These are phyloP conservation scores for Cetradonia linearis DNA, from an alignment of 495 filamentous ascomycete genomes.

Conservation along the genomic window DNA sequence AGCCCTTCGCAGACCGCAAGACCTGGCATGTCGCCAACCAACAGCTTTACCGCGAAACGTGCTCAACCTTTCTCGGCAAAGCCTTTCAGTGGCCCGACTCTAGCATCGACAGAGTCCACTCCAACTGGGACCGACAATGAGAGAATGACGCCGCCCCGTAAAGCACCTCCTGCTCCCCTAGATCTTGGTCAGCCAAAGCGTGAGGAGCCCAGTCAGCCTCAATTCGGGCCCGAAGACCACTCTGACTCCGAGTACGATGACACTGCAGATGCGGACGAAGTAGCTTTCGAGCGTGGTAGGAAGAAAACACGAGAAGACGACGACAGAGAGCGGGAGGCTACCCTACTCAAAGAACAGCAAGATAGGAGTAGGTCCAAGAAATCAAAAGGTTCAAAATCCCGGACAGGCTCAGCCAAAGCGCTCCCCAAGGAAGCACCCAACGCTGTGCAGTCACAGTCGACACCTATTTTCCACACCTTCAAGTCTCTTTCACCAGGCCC, in stretches of 20 bases:
- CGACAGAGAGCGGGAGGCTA: slow-evolving; percentile 63
- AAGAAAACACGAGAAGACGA: slow-evolving; percentile 83
- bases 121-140: slow-evolving; percentile 19
- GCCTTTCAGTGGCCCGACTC: slow-evolving; percentile 14
- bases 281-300: slow-evolving; percentile 58
- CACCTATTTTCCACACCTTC: slow-evolving; percentile 15
- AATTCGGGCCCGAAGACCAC: slow-evolving; percentile 45
- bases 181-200: slow-evolving; percentile 46
- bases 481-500: slow-evolving; percentile 21
- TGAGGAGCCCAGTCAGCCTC: slow-evolving; percentile 35
- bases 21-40: slow-evolving; percentile 22
- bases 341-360: slow-evolving; percentile 53
- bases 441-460: not conserved
- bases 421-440: not conserved
- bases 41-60: slow-evolving; percentile 27
- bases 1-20: slow-evolving; percentile 10
- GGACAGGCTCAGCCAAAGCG: slow-evolving; percentile 17
- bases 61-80: slow-evolving; percentile 21
- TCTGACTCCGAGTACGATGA: slow-evolving; percentile 83
- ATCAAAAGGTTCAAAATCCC: slow-evolving; percentile 41
- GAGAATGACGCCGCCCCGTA: slow-evolving; percentile 49
- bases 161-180: slow-evolving; percentile 75
- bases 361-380: slow-evolving; percentile 53
- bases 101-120: slow-evolving; percentile 21
- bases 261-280: slow-evolving; percentile 54